These are phyloP conservation scores for Barnettozyma sp. DNA, from an alignment of 805 yeast species.

Conservation along the genomic window DNA sequence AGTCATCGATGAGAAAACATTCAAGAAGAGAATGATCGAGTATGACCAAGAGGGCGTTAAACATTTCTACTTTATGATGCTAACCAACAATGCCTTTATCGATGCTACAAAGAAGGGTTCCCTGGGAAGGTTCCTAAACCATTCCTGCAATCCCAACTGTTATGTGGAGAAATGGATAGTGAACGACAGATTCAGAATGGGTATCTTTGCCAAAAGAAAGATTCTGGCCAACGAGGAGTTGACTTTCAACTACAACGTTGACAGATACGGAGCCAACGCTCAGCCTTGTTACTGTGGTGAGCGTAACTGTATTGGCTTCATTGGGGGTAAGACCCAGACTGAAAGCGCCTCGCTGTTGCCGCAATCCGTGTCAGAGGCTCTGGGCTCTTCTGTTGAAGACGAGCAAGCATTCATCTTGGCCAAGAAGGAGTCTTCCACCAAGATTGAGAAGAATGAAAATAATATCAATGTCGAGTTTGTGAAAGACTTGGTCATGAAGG, in stretches of 20 bases:
- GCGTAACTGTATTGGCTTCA: conserved; percentile 81
- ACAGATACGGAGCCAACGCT: conserved; percentile 89
- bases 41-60: conserved; percentile 64
- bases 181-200: conserved; percentile 85
- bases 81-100: conserved; percentile 84
- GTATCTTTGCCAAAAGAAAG: conserved; percentile 78
- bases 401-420: conserved; percentile 68
- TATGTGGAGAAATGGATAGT: conserved; percentile 97
- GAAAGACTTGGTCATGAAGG: conserved; percentile 45
- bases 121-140: conserved; percentile 88
- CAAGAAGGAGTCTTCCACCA: conserved; percentile 42
- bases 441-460: conserved; percentile 45
- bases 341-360: conserved; percentile 83
- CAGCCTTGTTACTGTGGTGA: conserved; percentile 95
- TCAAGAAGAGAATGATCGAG: conserved; percentile 62
- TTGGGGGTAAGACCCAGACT: conserved; percentile 97
- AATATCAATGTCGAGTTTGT: conserved; percentile 62
- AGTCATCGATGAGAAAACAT: conserved; percentile 75
- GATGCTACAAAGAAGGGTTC: conserved; percentile 92
- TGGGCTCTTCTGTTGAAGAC: conserved; percentile 62
- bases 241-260: conserved; percentile 81
- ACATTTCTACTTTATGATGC: conserved; percentile 95
- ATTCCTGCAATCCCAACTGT: conserved; percentile 92
- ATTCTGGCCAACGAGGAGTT: conserved; percentile 80
- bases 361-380: conserved; percentile 74